Base-by-base conservation (phyloP, 129 eudicot species). In the Calendula officinalis region DNA sequence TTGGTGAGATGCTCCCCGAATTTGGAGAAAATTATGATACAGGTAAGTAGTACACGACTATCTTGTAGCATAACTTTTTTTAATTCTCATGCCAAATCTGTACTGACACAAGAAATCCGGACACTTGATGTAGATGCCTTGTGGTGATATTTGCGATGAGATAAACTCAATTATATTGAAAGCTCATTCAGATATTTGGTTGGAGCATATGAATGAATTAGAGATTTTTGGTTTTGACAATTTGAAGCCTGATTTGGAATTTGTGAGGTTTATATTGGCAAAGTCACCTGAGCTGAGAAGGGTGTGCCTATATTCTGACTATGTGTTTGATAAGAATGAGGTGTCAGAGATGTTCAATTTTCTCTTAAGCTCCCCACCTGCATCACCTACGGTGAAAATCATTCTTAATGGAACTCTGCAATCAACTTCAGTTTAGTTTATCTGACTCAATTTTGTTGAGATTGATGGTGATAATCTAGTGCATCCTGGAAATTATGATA, bases 241-340 rank as follows among this genome's bases (percentile, higher is more conserved):
- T 47, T 8, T 3, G 47, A 38, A 32, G 38, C 11, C 35, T 2
- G 70, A 36, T 2, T 33, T 48, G 37, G 47, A 48, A 47, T 65
- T 65, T 50, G 56, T 47, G 14, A 63, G 45, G 68, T 42, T 46
- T 45, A 30, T 63, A 14, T 30, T 60, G 68, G 68, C 11, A 0
- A 63, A 33, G n/a, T 46, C 69, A 64, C 69, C 69, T 2, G 11
- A 15, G 8, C 12, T 64, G 27, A 37, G 48, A 57, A 62, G 37
- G 30, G 44, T 65, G 9, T 6, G 42, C 1, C n/a, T 65, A 33
- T 6, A 8, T 8, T 11, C 40, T 30, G 1, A 36, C 47, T 3
- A 42, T 12, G 3, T 9, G 9, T n/a, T 7, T 42, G 11, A 13
- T 35, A 22, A 16, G 27, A 45, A 66, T 5, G 57, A 49, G 9